Conservation (phyloP, 257 asterid species). For the Primulina huaijiensis region DNA sequence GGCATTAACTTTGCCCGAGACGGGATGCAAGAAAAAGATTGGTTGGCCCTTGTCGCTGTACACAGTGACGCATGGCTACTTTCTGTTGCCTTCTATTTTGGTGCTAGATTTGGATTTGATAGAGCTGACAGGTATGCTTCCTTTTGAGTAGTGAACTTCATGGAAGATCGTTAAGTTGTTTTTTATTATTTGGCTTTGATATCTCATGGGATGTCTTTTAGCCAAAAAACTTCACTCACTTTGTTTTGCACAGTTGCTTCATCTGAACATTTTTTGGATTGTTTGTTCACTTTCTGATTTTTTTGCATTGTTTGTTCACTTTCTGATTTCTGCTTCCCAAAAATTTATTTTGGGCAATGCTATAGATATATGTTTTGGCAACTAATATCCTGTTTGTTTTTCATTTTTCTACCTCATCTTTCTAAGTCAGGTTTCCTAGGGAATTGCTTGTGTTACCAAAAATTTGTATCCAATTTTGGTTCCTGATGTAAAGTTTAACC, state of each 20-base stretch:
- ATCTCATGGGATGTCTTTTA: neutral
- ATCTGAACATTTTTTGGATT: neutral
- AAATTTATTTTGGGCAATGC: neutral
- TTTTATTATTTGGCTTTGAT: neutral
- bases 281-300: neutral
- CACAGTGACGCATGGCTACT: conserved; percentile 54
- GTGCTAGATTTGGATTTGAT: conserved; percentile 41
- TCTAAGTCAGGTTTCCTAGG: neutral
- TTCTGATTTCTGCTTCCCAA: neutral
- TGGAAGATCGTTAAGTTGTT: neutral
- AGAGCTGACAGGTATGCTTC: conserved; percentile 43
- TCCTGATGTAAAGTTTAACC: neutral
- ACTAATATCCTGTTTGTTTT: neutral
- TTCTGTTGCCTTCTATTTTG: conserved; percentile 41
- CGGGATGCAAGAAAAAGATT: conserved; percentile 45
- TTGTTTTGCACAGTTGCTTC: neutral
- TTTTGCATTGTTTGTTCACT: neutral
- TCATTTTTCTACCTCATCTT: neutral
- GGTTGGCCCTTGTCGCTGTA: conserved; percentile 42
- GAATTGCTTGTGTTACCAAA: neutral
- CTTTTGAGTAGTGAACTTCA: conserved; percentile 31
- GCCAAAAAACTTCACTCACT: neutral
- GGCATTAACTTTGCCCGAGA: conserved; percentile 51
- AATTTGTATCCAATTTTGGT: neutral
- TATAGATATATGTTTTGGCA: too few species aligned